Conservation (phyloP, 2,329 filamentous ascomycete species). For the Diaporthe humulicola region DNA sequence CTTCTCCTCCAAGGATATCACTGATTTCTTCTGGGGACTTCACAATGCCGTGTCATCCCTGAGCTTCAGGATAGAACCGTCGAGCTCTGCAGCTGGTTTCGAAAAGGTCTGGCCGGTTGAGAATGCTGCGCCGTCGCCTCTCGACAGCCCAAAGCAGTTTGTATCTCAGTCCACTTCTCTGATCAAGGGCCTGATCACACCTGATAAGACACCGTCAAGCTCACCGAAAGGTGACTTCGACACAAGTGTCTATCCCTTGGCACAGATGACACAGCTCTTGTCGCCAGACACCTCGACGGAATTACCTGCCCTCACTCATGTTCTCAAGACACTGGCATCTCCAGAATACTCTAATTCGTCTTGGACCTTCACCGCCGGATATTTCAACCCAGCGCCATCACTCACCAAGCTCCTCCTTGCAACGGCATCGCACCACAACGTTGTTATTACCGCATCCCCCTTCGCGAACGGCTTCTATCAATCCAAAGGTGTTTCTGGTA, state of each 20-base stretch:
- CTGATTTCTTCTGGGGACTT: slow-evolving; percentile 84
- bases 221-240: slow-evolving; percentile 53
- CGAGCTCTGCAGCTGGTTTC: slow-evolving; percentile 68
- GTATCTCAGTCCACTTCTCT: slow-evolving; percentile 76
- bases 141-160: slow-evolving; percentile 78
- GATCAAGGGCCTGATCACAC: slow-evolving; percentile 75
- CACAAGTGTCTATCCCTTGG: slow-evolving; percentile 86
- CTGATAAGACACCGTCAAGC: slow-evolving; percentile 51
- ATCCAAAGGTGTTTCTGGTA: slow-evolving; percentile 87
- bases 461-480: slow-evolving; percentile 96
- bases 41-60: slow-evolving; percentile 83
- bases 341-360: slow-evolving; percentile 76
- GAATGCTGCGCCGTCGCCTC: slow-evolving; percentile 82
- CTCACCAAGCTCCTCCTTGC: slow-evolving; percentile 84
- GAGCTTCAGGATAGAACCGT: slow-evolving; percentile 83
- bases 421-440: slow-evolving; percentile 78
- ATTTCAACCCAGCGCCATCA: slow-evolving; percentile 95
- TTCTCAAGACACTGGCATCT: slow-evolving; percentile 77
- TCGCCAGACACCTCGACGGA: slow-evolving; percentile 87
- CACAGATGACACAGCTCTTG: slow-evolving; percentile 89
- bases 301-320: slow-evolving; percentile 81
- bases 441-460: slow-evolving; percentile 91
- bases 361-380: slow-evolving; percentile 98
- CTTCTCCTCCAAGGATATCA: slow-evolving; percentile 83
- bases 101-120: slow-evolving; percentile 78